Percentiles rank a stretch among this genome's conserved stretches.
Conservation (phyloP, 192 early-diverging fungal genomes). For the Tieghemiomyces parasiticus region DNA sequence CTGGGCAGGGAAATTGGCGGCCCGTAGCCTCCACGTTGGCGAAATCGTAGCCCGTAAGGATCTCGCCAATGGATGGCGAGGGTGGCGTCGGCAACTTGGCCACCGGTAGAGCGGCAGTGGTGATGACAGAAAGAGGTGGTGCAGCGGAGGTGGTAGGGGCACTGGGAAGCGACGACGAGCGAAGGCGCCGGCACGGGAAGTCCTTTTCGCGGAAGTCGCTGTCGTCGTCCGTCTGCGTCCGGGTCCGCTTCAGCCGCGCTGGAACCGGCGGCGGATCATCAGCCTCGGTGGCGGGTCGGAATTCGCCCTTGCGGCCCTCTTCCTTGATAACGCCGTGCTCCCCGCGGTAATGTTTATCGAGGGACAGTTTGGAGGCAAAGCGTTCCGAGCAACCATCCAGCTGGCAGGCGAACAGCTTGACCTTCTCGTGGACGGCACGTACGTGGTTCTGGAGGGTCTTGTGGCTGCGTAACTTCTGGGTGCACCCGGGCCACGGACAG, state of each 20-base stretch:
- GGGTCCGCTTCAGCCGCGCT: too few relatives aligned
- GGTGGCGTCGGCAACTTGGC: not conserved
- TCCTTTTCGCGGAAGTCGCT: too few relatives aligned
- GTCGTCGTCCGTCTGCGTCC: too few relatives aligned
- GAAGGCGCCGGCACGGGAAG: not conserved
- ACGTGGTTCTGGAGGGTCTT: slow-evolving; percentile 19
- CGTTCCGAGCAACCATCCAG: not conserved
- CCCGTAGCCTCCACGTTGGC: slow-evolving; percentile 20
- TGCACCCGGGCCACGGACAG: slow-evolving; percentile 22
- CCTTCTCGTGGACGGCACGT: slow-evolving; percentile 18
- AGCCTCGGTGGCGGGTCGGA: too few relatives aligned
- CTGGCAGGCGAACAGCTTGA: slow-evolving; percentile 12
- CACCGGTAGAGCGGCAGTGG: not conserved
- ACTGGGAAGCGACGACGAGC: not conserved
- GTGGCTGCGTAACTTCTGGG: slow-evolving; percentile 21
- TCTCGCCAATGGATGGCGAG: slow-evolving; percentile 13
- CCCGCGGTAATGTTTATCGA: not conserved
- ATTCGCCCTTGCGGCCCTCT: slow-evolving; percentile 4
- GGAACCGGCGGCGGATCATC: too few relatives aligned
- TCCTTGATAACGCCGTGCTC: slow-evolving; percentile 13
- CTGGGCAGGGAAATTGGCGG: slow-evolving; percentile 15
- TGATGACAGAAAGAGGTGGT: too few relatives aligned
- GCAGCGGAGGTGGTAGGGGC: not conserved
- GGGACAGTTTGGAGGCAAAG: slow-evolving; percentile 8
- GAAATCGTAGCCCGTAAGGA: slow-evolving; percentile 27